Evolutionary conservation across 352 stramenopile genomes (phyloP).

Genomic region (Globisporangium paroecandrum): DNA sequence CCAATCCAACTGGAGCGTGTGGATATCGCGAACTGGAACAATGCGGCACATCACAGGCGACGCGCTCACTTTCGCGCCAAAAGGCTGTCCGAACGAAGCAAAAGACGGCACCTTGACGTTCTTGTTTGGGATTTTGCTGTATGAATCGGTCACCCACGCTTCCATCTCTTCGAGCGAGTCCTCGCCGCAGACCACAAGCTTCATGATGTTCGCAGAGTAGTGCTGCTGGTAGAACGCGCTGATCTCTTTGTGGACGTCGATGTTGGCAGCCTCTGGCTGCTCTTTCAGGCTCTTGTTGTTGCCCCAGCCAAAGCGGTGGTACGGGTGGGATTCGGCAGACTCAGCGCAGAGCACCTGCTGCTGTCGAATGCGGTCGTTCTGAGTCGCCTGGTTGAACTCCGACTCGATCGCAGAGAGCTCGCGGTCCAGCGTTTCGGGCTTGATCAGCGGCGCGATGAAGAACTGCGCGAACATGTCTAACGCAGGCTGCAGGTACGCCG

Average conservation of each 20-base stretch:
- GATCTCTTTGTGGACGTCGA: constrained; percentile 63
- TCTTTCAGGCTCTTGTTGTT: constrained; percentile 73
- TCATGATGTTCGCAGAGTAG: constrained; percentile 86
- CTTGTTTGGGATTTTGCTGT: constrained; percentile 62
- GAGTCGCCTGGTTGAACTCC: constrained; percentile 79
- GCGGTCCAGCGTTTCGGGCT: constrained; percentile 69
- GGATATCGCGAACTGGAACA: constrained; percentile 71
- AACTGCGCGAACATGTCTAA: constrained; percentile 94
- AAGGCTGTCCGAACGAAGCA: constrained; percentile 35
- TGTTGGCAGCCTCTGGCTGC: constrained; percentile 31
- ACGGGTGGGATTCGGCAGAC: constrained; percentile 55
- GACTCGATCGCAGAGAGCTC: constrained; percentile 87
- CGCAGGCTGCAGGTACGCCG: constrained; percentile 52
- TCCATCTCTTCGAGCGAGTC: constrained; percentile 71
- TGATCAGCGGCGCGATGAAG: constrained; percentile 90
- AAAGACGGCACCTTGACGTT: constrained; percentile 43
- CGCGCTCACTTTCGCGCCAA: constrained; percentile 38
- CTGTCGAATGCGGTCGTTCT: constrained; percentile 66
- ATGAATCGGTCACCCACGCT: constrained; percentile 56
- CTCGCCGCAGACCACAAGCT: constrained; percentile 75
- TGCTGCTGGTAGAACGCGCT: constrained; percentile 61
- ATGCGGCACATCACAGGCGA: constrained; percentile 60
- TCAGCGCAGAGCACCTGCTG: constrained; percentile 80
- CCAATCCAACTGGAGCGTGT: constrained; percentile 74
- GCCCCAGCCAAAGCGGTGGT: constrained; percentile 82